A percentile compares a stretch with the other conserved stretches of the same genome.
These are phyloP conservation scores for Zostera marina DNA, from an alignment of 116 monocot genomes.

Conservation along the genomic window DNA sequence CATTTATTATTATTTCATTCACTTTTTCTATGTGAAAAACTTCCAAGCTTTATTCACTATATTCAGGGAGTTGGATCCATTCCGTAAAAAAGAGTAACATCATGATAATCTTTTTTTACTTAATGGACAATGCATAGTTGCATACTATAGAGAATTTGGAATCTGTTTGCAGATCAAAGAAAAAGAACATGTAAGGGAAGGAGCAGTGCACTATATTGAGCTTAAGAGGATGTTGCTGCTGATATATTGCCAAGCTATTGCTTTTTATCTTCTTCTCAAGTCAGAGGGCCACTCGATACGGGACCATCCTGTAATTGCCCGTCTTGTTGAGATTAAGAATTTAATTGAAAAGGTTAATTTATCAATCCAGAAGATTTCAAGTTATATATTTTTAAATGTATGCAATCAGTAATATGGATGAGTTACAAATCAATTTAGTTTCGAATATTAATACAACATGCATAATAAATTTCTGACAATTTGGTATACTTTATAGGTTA, in stretches of 20 bases:
- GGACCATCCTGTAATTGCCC: conserved; percentile 79
- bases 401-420: too few species aligned
- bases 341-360: conserved; percentile 55
- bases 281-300: conserved; percentile 72
- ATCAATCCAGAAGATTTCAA: neutral
- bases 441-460: neutral
- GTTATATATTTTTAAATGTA: neutral
- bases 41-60: too few species aligned
- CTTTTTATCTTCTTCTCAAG: conserved; percentile 74
- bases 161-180: conserved; percentile 25
- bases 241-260: conserved; percentile 67
- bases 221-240: conserved; percentile 30
- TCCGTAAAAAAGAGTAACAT: too few species aligned
- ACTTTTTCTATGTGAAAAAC: too few species aligned
- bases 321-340: conserved; percentile 69
- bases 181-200: conserved; percentile 10
- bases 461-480: neutral
- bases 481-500: conserved; percentile 20
- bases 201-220: conserved; percentile 35
- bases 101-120: neutral
- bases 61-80: too few species aligned
- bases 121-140: neutral
- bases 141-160: neutral
- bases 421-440: neutral
- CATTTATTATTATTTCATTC: too few species aligned